Conservation (phyloP, 2,329 filamentous ascomycete species). For the Pestalotiopsis sp. region DNA sequence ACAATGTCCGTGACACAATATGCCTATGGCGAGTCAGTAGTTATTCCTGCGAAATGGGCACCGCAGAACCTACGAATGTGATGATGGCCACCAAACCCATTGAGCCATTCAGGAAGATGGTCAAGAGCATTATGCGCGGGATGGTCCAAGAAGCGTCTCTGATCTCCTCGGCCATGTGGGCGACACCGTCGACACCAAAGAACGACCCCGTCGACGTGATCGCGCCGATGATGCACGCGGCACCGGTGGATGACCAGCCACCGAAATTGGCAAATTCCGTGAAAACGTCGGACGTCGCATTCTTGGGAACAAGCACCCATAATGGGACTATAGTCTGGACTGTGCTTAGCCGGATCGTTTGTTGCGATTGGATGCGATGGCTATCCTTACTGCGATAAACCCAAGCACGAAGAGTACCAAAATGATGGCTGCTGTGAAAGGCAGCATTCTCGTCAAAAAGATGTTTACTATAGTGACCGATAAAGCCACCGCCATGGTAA, state of each 20-base stretch:
- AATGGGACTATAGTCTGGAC: neutral
- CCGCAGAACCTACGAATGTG: neutral
- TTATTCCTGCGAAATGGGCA: neutral
- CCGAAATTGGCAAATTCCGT: neutral
- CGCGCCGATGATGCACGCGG: neutral
- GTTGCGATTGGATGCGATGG: neutral
- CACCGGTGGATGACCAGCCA: neutral
- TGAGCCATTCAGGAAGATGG: neutral
- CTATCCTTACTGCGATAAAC: neutral
- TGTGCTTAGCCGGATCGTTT: neutral
- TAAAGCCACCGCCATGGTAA: neutral
- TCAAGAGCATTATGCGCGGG: neutral
- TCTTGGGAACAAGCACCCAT: neutral
- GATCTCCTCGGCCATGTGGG: neutral
- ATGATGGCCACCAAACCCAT: neutral
- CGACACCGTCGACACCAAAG: neutral
- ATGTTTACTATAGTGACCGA: neutral
- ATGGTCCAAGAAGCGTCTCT: neutral
- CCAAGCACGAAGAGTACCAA: neutral
- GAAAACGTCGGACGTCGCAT: neutral
- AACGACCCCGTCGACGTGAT: neutral
- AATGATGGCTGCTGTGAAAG: neutral
- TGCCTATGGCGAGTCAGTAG: neutral
- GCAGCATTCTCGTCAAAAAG: neutral
- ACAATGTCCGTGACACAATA: neutral